Conservation (phyloP, 495 filamentous ascomycete species). For the Neurospora pannonica region DNA sequence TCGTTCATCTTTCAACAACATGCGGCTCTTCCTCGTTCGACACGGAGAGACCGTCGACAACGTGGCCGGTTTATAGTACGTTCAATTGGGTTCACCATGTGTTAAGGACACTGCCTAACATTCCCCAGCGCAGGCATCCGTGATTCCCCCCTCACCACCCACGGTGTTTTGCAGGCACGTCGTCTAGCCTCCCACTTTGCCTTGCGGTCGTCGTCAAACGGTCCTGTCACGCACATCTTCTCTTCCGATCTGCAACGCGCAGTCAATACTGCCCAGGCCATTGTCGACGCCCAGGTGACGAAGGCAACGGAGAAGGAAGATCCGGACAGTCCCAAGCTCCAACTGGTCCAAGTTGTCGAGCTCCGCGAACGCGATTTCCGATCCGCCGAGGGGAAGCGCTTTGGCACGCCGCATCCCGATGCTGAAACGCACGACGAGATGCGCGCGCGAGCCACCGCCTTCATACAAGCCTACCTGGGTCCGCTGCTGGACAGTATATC, state of each 20-base stretch:
- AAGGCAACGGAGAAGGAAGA: neutral
- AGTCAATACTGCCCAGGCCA: conserved; percentile 55
- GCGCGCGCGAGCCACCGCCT: conserved; percentile 48
- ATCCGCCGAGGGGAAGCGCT: conserved; percentile 54
- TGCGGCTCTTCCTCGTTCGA: conserved; percentile 71
- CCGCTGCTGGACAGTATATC: conserved; percentile 38
- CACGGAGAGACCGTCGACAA: conserved; percentile 89
- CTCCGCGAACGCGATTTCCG: conserved; percentile 68
- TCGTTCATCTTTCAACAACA: conserved; percentile 11
- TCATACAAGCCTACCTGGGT: conserved; percentile 51
- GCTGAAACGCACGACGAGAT: conserved; percentile 58
- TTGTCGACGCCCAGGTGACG: conserved; percentile 43
- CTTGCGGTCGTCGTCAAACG: conserved; percentile 25
- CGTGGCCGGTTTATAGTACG: conserved; percentile 65
- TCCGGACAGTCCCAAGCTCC: neutral
- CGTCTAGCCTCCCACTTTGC: conserved; percentile 54
- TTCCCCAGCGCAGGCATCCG: conserved; percentile 59
- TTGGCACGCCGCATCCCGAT: conserved; percentile 15
- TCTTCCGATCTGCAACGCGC: conserved; percentile 74
- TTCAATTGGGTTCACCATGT: neutral
- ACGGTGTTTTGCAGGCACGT: conserved; percentile 68
- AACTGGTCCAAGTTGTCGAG: conserved; percentile 40
- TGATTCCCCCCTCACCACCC: conserved; percentile 72
- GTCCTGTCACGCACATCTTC: conserved; percentile 53
- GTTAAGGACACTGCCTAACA: conserved; percentile 4